Percentiles rank a stretch among this genome's conserved stretches.
Evolutionary conservation across 805 yeast genomes (phyloP).

Genomic region (Cephaloascus fragrans): DNA sequence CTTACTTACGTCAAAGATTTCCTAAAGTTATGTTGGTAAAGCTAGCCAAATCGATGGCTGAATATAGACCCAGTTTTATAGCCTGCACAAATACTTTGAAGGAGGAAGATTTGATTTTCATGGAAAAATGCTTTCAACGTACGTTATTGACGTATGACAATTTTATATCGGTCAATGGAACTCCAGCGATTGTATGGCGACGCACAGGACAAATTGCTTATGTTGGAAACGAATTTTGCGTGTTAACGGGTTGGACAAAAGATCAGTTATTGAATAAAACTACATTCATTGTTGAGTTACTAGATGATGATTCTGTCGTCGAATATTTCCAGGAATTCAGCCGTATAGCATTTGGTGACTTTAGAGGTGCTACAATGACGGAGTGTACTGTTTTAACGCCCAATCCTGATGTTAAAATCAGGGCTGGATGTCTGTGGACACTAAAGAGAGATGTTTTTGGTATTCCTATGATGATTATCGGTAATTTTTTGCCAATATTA

Average conservation of each 20-base stretch:
- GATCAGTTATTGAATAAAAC: slow-evolving; percentile 57
- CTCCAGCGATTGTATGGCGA: slow-evolving; percentile 94
- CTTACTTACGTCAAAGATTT: slow-evolving; percentile 65
- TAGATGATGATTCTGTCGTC: slow-evolving; percentile 81
- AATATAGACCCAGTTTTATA: slow-evolving; percentile 84
- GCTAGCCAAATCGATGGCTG: slow-evolving; percentile 84
- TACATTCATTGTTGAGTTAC: slow-evolving; percentile 69
- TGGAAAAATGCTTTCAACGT: slow-evolving; percentile 94
- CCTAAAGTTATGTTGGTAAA: slow-evolving; percentile 59
- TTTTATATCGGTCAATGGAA: slow-evolving; percentile 76
- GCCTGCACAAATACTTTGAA: slow-evolving; percentile 85
- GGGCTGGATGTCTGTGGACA: slow-evolving; percentile 87
- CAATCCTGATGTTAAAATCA: slow-evolving; percentile 40
- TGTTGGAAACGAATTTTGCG: slow-evolving; percentile 88
- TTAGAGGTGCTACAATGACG: slow-evolving; percentile 77
- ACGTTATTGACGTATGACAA: slow-evolving; percentile 83
- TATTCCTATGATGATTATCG: slow-evolving; percentile 93
- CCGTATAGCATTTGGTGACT: slow-evolving; percentile 84
- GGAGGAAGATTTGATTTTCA: slow-evolving; percentile 85
- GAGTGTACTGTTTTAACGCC: slow-evolving; percentile 73
- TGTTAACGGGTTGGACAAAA: slow-evolving; percentile 82
- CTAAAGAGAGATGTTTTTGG: slow-evolving; percentile 92
- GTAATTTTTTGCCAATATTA: slow-evolving; percentile 79
- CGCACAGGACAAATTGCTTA: slow-evolving; percentile 93
- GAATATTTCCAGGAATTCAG: slow-evolving; percentile 83